These are phyloP conservation scores for Chaetomiaceae sp. DNA, from an alignment of 2,329 filamentous ascomycete species.

Conservation along the genomic window DNA sequence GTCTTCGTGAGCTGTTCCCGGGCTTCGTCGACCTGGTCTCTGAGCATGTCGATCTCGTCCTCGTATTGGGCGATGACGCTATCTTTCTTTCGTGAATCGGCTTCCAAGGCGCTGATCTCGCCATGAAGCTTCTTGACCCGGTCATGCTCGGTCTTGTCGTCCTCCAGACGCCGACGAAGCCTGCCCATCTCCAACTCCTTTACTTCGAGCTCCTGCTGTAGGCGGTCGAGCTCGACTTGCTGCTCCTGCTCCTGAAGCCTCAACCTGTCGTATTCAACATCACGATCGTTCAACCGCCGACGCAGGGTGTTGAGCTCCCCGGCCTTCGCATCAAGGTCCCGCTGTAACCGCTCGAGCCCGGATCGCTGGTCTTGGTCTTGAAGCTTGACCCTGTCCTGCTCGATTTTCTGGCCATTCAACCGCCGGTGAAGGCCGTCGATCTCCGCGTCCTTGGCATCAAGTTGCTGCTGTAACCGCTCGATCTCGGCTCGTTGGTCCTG, in stretches of 20 bases:
- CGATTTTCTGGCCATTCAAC: too few species aligned
- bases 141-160: conserved; percentile 49
- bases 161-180: conserved; percentile 54
- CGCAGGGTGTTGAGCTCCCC: too few species aligned
- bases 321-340: too few species aligned
- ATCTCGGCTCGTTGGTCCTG: conserved; percentile 59
- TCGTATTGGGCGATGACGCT: conserved; percentile 65
- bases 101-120: conserved; percentile 68
- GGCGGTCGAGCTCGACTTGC: too few species aligned
- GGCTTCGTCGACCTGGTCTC: conserved; percentile 62
- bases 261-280: too few species aligned
- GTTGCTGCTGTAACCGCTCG: conserved; percentile 48
- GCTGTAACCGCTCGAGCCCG: too few species aligned
- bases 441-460: conserved; percentile 55
- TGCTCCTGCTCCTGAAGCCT: too few species aligned
- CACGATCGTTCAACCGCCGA: too few species aligned
- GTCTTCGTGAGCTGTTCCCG: conserved; percentile 50
- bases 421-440: conserved; percentile 55
- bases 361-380: conserved; percentile 48
- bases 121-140: conserved; percentile 64
- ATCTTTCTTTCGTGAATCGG: conserved; percentile 68
- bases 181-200: too few species aligned
- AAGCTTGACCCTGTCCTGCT: too few species aligned
- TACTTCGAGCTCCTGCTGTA: too few species aligned
- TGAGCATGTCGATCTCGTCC: conserved; percentile 65